phyloP scores from a whole-genome alignment of 257 asterid species.

The Gardenia jasminoides region DNA sequence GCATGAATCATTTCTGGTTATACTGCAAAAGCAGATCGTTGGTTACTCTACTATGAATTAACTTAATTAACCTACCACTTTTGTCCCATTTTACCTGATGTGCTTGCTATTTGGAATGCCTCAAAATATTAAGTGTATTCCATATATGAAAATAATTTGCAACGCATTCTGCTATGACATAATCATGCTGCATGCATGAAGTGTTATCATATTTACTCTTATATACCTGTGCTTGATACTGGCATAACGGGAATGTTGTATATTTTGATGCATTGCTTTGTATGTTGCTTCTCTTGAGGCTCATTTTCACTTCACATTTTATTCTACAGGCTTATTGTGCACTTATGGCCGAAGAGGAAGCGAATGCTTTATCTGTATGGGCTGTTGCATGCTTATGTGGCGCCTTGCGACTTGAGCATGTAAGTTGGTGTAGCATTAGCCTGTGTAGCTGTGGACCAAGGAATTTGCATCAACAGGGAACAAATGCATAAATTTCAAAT shows the following conservation, averaged over 20 bases:
- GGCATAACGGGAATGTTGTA: background rate
- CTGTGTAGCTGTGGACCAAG: background rate
- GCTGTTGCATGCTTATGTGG: slow-evolving; percentile 97
- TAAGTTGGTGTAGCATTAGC: slow-evolving; percentile 29
- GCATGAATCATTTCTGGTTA: background rate
- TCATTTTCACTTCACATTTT: background rate
- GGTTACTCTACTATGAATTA: background rate
- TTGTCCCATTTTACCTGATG: background rate
- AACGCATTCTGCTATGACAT: background rate
- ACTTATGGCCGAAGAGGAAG: slow-evolving; percentile 96
- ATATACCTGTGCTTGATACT: background rate
- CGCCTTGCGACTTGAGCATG: slow-evolving; percentile 91
- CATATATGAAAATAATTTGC: background rate
- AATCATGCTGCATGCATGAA: background rate
- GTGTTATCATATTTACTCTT: background rate
- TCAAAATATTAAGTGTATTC: background rate
- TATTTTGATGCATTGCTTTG: slow-evolving; percentile 8
- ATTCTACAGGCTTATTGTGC: slow-evolving; percentile 67
- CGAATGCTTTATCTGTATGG: slow-evolving; percentile 93
- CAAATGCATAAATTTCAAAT: background rate
- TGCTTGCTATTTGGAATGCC: background rate
- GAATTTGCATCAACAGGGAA: background rate
- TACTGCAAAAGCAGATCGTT: background rate
- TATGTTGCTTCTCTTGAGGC: background rate
- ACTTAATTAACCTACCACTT: background rate